A percentile compares a stretch with the other conserved stretches of the same genome.
phyloP scores from a whole-genome alignment of 2,329 filamentous ascomycete genomes.

The Exophiala aquamarina region DNA sequence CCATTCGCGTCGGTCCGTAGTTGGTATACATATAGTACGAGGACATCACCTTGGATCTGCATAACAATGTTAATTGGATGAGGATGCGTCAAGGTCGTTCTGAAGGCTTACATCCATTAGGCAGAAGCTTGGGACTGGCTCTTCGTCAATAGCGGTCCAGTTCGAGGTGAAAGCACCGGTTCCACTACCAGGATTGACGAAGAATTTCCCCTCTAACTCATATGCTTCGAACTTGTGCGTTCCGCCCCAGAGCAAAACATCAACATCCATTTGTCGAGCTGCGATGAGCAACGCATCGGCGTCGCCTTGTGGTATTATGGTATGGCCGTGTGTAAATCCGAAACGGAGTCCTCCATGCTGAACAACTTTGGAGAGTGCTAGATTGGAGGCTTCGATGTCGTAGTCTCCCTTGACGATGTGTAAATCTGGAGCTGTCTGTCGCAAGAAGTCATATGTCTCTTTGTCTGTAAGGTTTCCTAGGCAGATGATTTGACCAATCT shows the following conservation, averaged over 20 bases:
- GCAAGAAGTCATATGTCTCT: slow-evolving; percentile 76
- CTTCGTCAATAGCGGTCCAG: slow-evolving; percentile 59
- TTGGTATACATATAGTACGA: slow-evolving; percentile 94
- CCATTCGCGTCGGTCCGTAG: slow-evolving; percentile 74
- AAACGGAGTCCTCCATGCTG: slow-evolving; percentile 68
- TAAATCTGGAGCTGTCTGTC: slow-evolving; percentile 69
- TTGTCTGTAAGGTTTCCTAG: slow-evolving; percentile 79
- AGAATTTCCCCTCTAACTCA: slow-evolving; percentile 71
- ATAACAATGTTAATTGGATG: slow-evolving; percentile 1
- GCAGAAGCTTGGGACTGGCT: slow-evolving; percentile 87
- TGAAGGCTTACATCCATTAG: slow-evolving; percentile 84
- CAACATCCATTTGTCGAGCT: slow-evolving; percentile 70
- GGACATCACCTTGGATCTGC: slow-evolving; percentile 91
- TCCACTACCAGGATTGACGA: slow-evolving; percentile 68
- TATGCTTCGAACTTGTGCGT: slow-evolving; percentile 71
- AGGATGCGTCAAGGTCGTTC: no score
- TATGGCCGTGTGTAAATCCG: slow-evolving; percentile 70
- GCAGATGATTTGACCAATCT: slow-evolving; percentile 79
- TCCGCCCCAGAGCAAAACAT: slow-evolving; percentile 68
- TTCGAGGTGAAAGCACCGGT: slow-evolving; percentile 65
- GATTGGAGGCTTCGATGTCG: slow-evolving; percentile 65
- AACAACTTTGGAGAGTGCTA: slow-evolving; percentile 67
- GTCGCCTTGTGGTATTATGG: slow-evolving; percentile 68
- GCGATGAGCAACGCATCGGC: slow-evolving; percentile 67
- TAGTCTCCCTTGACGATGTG: slow-evolving; percentile 71